Base-by-base conservation (phyloP, 345 rosid species). In the Mangifera indica region DNA sequence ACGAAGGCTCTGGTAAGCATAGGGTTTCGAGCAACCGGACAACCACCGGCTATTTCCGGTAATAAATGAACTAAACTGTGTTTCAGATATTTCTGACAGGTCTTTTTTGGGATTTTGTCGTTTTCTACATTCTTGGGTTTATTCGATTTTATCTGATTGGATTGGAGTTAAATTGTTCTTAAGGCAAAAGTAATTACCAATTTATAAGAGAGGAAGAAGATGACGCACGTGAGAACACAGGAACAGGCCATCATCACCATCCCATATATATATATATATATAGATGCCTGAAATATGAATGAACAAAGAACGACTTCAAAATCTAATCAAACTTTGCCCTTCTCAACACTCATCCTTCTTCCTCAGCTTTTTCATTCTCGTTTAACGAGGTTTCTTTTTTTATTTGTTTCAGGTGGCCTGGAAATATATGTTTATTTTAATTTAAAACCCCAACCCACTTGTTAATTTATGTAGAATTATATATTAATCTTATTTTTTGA, bases 41-140 rank as follows among this genome's bases (percentile, higher is more conserved):
- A 77, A 34, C 67, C 56, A 92, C 96, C 92, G 93, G 87, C 72
- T 79, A 77, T 78, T 72, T 72, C 85, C 97, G 91, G 96, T 92
- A 83, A 82, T 70, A 68, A 81, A 77, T 63, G 80, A 81, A 77
- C 78, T 22, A 42, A 56, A 79, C 82, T 76, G 76, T 76, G 82
- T 61, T 46, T 66, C 84, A 80, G 86, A 82, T 80, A 82, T 84
- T 84, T 83, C 76, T 81, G 82, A 79, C 85, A 77, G 25, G 72
- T 48, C 63, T 69, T 57, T 6, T 7, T 13, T 49, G 1, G 3
- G 60, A 24, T 58, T 77, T 76, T 83, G 87, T 83, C 84, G 76
- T 73, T 66, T 83, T 65, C n/a, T 69, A 32, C 12, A 56, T 29
- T 71, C 66, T 20, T 56, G 56, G n/a, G n/a, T 55, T 61, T 60